Conservation (phyloP, 441 rosid species). For the Aleurites moluccanus region DNA sequence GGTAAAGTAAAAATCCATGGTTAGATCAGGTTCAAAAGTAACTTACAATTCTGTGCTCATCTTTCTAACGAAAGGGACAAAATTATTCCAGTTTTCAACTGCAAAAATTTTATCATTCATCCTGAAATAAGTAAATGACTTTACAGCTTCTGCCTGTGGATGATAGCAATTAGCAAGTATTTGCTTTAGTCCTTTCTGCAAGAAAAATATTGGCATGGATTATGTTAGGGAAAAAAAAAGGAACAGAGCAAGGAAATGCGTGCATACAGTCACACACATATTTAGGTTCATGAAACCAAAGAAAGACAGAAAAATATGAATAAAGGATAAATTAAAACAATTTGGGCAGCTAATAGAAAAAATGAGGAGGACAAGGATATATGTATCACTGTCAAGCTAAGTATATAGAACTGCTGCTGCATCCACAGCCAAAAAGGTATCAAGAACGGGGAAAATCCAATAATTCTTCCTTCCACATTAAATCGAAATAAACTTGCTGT, state of each 20-base stretch:
- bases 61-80: conserved; percentile 65
- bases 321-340: not conserved
- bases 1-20: conserved; percentile 24
- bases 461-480: not conserved
- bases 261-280: not conserved
- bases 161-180: conserved; percentile 56
- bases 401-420: not conserved
- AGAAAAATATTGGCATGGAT: conserved; percentile 12
- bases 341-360: not conserved
- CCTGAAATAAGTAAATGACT: conserved; percentile 68
- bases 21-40: conserved; percentile 20
- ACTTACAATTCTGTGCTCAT: conserved; percentile 56
- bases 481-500: not conserved
- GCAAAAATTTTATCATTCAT: conserved; percentile 59
- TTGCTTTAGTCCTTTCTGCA: conserved; percentile 59
- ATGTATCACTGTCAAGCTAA: not conserved
- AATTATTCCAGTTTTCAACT: conserved; percentile 70
- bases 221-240: not conserved
- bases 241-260: not conserved
- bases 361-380: not conserved
- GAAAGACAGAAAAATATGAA: not conserved
- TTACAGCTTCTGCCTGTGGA: conserved; percentile 56
- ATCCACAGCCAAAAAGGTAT: not conserved
- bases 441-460: not conserved
- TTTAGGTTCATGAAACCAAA: not conserved